phyloP scores from a whole-genome alignment of 192 early-diverging fungal genomes.

The Coemansia nantahalensis region DNA sequence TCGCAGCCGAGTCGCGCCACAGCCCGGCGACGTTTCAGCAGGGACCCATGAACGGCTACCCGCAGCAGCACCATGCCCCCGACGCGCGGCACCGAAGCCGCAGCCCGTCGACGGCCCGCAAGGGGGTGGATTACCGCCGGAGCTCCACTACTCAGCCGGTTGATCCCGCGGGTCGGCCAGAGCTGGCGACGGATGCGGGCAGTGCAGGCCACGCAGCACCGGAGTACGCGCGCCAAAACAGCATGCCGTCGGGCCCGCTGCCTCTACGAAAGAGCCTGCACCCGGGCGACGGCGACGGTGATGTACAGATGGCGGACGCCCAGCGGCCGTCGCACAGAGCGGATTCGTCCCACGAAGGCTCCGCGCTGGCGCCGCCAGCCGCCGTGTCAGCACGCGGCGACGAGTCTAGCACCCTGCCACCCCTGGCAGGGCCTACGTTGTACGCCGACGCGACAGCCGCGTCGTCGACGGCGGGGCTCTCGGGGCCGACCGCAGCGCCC shows the following conservation, averaged over 20 bases:
- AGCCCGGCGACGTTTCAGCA: slow-evolving; percentile 29
- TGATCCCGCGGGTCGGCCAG: not conserved
- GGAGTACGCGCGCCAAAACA: not conserved
- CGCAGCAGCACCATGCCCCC: slow-evolving; percentile 10
- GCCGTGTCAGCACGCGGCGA: not conserved
- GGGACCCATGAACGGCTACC: slow-evolving; percentile 37
- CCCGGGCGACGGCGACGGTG: slow-evolving; percentile 30
- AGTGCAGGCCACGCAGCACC: not conserved
- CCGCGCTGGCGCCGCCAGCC: not conserved
- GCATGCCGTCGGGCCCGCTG: no score
- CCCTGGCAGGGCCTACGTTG: not conserved
- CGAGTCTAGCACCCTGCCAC: slow-evolving; percentile 4
- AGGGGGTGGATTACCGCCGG: slow-evolving; percentile 18
- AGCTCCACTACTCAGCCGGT: slow-evolving; percentile 12
- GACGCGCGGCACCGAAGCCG: slow-evolving; percentile 9
- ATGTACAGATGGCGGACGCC: slow-evolving; percentile 29
- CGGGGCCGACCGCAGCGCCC: slow-evolving; percentile 44
- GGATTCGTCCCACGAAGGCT: no score
- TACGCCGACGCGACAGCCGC: slow-evolving; percentile 7
- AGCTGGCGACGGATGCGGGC: not conserved
- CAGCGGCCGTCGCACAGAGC: slow-evolving; percentile 2
- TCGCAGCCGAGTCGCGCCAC: slow-evolving; percentile 7
- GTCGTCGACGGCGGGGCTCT: slow-evolving; percentile 19
- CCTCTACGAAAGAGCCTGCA: no score
- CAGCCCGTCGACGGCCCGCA: slow-evolving; percentile 26